Evolutionary conservation across 768 basidiomycete species (phyloP), one percentile per base, ranked within the genome.

Genomic region (Fibroporia radiculosa): DNA sequence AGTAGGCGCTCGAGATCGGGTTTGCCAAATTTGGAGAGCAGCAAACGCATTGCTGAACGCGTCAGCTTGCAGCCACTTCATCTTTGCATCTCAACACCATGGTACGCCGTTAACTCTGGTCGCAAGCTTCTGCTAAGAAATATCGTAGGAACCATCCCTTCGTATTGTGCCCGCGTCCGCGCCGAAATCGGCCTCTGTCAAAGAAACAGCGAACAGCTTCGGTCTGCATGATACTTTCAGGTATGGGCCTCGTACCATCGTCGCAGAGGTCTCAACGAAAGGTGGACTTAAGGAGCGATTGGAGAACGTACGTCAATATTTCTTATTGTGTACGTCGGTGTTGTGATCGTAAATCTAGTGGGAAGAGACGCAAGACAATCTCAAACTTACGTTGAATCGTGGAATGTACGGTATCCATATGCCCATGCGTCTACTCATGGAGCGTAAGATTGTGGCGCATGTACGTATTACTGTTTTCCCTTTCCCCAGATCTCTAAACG

Each of bases 381-480:
- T 93, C 40, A 84, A 84, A 61, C 71, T 97, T 47, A 92, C 79
- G 38, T 69, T 95, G 66, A 77, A 91, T 59, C 80, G 93, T 35
- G 81, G 90, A 62, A 60, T 84, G 25, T 84, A 83, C 57, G 96
- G 96, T 27, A 62, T 97, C 54, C 90, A 91, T 59, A 82, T 86
- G 16, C 96, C 96, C 1, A 78, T 95, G 65, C 78, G 93, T 24
- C 70, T 80, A 42, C 71, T 96, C 51, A 98, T 98, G 96, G 96
- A 99, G 64, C 79, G 92, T 58, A 85, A 84, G 69, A 75, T 93
- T 32, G 89, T 93, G 7, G 66, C 77, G 26, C 63, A 76, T 45
- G 93, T 93, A 55, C 52, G 84, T 69, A 6, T 25, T 31, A 29
- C 31, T 50, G 19, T 16, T 3, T 44, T 12, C 5, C 27, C 18